These are phyloP conservation scores for Epichloe sibirici DNA, from an alignment of 2,329 filamentous ascomycete species.

Conservation along the genomic window DNA sequence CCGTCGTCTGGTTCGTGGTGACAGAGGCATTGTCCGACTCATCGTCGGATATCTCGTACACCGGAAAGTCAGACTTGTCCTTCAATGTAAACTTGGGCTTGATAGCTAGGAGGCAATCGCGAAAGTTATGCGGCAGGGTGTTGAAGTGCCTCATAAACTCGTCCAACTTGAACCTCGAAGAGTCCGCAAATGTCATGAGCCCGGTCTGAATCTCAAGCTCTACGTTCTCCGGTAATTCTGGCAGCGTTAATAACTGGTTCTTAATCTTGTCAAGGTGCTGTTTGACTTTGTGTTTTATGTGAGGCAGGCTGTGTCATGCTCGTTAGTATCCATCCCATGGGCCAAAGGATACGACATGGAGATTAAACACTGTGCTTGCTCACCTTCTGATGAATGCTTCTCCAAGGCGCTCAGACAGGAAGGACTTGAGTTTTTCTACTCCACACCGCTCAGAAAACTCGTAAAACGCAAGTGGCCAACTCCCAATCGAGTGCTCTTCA, in stretches of 20 bases:
- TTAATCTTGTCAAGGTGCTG: constrained; percentile 39
- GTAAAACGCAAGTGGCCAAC: constrained; percentile 39
- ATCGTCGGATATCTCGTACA: constrained; percentile 28
- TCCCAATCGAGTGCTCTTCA: constrained; percentile 21
- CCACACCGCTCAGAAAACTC: constrained; percentile 37
- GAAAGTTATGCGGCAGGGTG: constrained; percentile 38
- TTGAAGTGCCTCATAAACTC: constrained; percentile 34
- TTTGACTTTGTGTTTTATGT: constrained; percentile 41
- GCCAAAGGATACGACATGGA: background rate
- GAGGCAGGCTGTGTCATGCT: constrained; percentile 29
- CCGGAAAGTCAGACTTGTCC: constrained; percentile 21
- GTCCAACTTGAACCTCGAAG: constrained; percentile 38
- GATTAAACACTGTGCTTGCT: constrained; percentile 6
- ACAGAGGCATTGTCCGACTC: constrained; percentile 23
- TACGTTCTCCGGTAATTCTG: constrained; percentile 56
- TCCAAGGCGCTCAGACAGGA: constrained; percentile 39
- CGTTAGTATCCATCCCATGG: background rate
- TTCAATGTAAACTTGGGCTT: constrained; percentile 35
- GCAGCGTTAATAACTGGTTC: constrained; percentile 42
- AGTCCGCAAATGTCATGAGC: constrained; percentile 43
- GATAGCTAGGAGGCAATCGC: constrained; percentile 29
- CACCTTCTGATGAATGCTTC: constrained; percentile 41
- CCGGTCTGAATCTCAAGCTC: constrained; percentile 51
- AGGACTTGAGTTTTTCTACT: constrained; percentile 38
- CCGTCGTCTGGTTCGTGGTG: constrained; percentile 8